Base-by-base conservation (phyloP, 2,329 filamentous ascomycete genomes). In the Helicocarpus griseus region DNA sequence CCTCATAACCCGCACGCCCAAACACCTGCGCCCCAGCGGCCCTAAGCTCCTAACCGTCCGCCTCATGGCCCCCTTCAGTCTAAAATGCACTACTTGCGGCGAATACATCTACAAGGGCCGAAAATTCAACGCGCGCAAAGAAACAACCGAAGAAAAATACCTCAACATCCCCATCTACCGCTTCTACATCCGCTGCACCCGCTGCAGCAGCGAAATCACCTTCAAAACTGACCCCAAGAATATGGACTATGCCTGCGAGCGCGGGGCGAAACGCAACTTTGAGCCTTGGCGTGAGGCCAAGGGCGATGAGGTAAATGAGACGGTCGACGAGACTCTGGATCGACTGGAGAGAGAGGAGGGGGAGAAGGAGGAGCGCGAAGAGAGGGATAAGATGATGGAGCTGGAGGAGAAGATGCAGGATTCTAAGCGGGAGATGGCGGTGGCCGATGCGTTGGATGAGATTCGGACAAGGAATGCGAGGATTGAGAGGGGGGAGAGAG, bases 181-280 rank as follows among this genome's bases (percentile, higher is more conserved):
- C 28, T 96, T 97, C 75, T 93, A 90, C 71, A 94, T 91, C 61
- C 80, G 88, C 6, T 96, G 91, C 70, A 95, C 90, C 31, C 75
- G 89, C 45, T 96, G 91, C 70, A 83, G 78, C 40, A 83, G 80
- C 40, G 89, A 95, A 64, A 95, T 97, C 60, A 89, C 87, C 0
- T 95, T 97, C 74, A 85, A 87, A 57, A 97, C 93, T 0, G 93
- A 98, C 60, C 93, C 93, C 0, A 94, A 94, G 69, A 90, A 90
- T 63, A 61, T 89, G 77, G 91, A 97, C 66, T 98, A 96, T 65
- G 81, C 77, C 45, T 83, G 80, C 70, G 80, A 94, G 67, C 78
- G 79, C 47, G 91, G 93, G 14, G 93, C 91, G 4, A 89, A 91
- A 70, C 79, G 93, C 41, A 97, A 95, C 68, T 93, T 93, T 57